A percentile compares a stretch with the other conserved stretches of the same genome.
Evolutionary conservation across 148 eudicot species (phyloP).

Genomic region (Heliosperma pusillum): DNA sequence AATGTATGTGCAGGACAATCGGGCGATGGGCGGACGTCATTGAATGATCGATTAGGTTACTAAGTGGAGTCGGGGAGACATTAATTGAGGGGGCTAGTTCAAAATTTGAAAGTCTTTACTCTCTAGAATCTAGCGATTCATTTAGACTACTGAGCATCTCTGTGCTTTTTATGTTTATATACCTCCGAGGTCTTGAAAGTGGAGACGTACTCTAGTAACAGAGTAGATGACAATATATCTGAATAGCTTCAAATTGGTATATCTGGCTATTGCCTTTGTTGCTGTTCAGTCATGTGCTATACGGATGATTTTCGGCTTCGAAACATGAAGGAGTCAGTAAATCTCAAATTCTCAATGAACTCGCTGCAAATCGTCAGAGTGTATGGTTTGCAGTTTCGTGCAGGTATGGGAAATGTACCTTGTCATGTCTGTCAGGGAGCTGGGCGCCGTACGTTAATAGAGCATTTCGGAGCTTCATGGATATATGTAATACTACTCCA

Average conservation of each 20-base stretch:
- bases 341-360: not conserved
- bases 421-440: not conserved
- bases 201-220: not conserved
- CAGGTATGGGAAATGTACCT: not conserved
- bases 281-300: not conserved
- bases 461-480: not conserved
- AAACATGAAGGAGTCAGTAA: not conserved
- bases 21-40: slow-evolving; percentile 93
- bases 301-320: not conserved
- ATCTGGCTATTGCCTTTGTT: not conserved
- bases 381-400: not conserved
- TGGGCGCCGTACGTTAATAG: not conserved
- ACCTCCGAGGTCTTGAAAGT: not conserved
- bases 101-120: not conserved
- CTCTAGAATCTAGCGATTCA: not conserved
- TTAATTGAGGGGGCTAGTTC: not conserved
- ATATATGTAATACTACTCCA: not conserved
- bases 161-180: not conserved
- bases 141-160: not conserved
- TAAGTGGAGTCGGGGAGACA: slow-evolving; percentile 24
- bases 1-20: slow-evolving; percentile 74
- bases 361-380: not conserved
- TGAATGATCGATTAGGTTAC: slow-evolving; percentile 92
- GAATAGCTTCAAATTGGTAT: not conserved
- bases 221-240: not conserved